Base-by-base conservation (phyloP, 2,329 filamentous ascomycete genomes). In the Colletotrichum sansevieriae region DNA sequence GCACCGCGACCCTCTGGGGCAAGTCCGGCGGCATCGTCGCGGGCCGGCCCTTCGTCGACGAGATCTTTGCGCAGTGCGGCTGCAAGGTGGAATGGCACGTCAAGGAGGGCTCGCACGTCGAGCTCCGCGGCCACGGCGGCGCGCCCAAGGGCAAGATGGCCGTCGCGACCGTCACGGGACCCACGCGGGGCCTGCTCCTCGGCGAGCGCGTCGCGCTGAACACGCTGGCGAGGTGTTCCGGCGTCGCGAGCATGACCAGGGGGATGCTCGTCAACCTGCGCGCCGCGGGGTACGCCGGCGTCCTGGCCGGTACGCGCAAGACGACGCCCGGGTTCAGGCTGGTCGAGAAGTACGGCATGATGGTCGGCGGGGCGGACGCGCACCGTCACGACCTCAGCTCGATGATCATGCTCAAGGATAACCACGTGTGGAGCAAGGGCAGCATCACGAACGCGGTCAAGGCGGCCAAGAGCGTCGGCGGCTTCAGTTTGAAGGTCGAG, bases 361-460 rank as follows among this genome's bases (percentile, higher is more conserved):
- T 98, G 22, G 91, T 97, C 15, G 96, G 95, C 65, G 96, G 96
- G 11, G 95, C 94, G 15, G 96, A 99, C 81, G 89, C 91, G 3
- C 96, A 99, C 80, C 86, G 96, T 37, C 93, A 97, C 81, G 96
- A 99, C 78, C 84, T 99, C 65, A 92, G 90, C 78, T 88, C 91
- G 72, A 98, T 99, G 96, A 95, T 95, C 65, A 99, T 99, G 96
- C 86, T 99, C 72, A 99, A 99, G 84, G 96, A 99, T 81, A 99
- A 99, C 81, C 96, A 99, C 81, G 91, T 99, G 65, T 98, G 95
- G 92, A 94, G 93, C 71, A 91, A 92, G 62, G 91, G 91, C 29
- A 93, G 92, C 77, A 98, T 99, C 79, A 90, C 92, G 1, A 89
- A 92, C 22, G 96, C 96, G 6, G 95, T 99, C 25, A 84, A 84